Evolutionary conservation across 805 yeast genomes (phyloP), one percentile per base, ranked within the genome.

Genomic region (Grigorovia yakushimaensis): DNA sequence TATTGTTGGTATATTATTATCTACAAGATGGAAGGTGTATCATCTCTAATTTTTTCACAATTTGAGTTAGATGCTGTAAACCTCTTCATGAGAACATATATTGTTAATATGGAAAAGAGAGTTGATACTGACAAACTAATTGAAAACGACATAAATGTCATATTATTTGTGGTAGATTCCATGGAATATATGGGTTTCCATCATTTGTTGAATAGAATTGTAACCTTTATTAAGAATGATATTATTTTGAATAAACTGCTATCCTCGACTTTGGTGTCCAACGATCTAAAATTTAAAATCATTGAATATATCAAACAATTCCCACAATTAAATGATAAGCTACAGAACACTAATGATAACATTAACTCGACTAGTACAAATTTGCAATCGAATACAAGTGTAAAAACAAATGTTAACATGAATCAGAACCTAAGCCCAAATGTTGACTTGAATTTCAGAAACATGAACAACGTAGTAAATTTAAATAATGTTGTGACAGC

Each of bases 1-100:
- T 57, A 54, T 38, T 52, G 51, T 22, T 57, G 62, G 57, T 52
- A 51, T 42, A 48, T 54, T 10, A 43, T 53, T 13, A 41, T 56
- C 13, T 35, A 40, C n/a, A 44, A 41, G 15, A 47, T 38, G 36
- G 41, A 35, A 20, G 38, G 39, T 23, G 27, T 19, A 2, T 20
- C 43, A 13, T 9, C 44, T 1, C 13, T 15, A 2, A 6, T 17
- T 23, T 27, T 30, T 22, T 41, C 51, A 19, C 45, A 41, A 18
- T 37, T 41, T 6, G 53, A 51, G 27, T n/a, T 42, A 5, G 49
- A 46, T 33, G 43, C 52, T 11, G 53, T 54, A 1, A 48, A 43
- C 17, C 47, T 46, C 22, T 55, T 55, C 38, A 51, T 55, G 41
- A 48, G 49, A 23, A 51, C 51, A 20, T 54, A 52, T 33, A 51